These are phyloP conservation scores for Penicillium odoratum DNA, from an alignment of 495 filamentous ascomycete genomes.

Conservation along the genomic window DNA sequence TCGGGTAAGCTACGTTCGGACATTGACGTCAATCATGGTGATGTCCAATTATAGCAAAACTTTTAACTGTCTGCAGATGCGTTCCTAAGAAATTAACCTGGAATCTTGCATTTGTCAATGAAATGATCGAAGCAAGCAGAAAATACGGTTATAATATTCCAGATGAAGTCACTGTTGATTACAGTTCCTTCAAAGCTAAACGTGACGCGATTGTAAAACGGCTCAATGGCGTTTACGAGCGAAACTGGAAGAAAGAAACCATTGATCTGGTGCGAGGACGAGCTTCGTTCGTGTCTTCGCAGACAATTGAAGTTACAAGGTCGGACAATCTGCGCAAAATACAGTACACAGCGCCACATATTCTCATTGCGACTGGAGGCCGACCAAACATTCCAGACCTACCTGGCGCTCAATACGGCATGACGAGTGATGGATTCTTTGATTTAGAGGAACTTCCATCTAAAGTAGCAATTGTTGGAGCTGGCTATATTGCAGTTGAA, in stretches of 20 bases:
- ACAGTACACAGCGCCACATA: too few species aligned
- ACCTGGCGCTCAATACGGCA: conserved; percentile 56
- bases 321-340: too few species aligned
- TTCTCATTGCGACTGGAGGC: conserved; percentile 58
- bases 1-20: conserved; percentile 47
- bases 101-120: conserved; percentile 60
- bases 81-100: conserved; percentile 65
- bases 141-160: conserved; percentile 59
- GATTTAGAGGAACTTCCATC: conserved; percentile 88
- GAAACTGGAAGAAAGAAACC: conserved; percentile 55
- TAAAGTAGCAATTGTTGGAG: conserved; percentile 92
- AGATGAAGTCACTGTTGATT: conserved; percentile 48
- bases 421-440: conserved; percentile 81
- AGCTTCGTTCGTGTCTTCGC: conserved; percentile 50
- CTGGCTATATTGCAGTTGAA: conserved; percentile 96
- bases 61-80: conserved; percentile 43
- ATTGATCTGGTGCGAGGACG: conserved; percentile 61
- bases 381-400: conserved; percentile 50
- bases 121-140: conserved; percentile 47
- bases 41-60: not conserved
- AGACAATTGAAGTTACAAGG: conserved; percentile 52
- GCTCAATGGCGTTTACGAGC: conserved; percentile 56
- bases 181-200: conserved; percentile 54
- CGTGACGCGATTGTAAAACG: conserved; percentile 51
- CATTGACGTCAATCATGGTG: not conserved